phyloP scores from a whole-genome alignment of 805 yeast genomes.

The Lachancea sp. region DNA sequence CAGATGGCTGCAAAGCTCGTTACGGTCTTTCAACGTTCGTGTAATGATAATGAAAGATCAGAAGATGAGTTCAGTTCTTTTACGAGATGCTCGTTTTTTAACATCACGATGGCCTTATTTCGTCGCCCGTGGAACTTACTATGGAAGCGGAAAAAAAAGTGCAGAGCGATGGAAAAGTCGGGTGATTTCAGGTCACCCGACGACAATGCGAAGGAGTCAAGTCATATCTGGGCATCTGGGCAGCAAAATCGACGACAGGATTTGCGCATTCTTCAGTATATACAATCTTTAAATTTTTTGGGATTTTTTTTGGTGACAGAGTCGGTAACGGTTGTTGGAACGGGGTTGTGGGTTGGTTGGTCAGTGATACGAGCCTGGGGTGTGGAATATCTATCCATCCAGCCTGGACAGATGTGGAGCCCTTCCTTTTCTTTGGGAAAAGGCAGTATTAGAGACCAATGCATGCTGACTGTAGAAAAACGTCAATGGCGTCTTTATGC shows the following conservation, averaged over 20 bases:
- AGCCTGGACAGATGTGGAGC: too few relatives aligned
- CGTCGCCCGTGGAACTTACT: neutral
- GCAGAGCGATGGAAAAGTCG: neutral
- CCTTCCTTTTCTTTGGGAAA: too few relatives aligned
- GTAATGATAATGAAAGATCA: neutral
- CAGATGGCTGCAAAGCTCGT: neutral
- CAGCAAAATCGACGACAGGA: neutral
- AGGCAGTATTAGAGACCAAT: too few relatives aligned
- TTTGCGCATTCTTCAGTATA: neutral
- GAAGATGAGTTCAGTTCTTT: neutral
- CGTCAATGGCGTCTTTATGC: too few relatives aligned
- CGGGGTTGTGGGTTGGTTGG: too few relatives aligned
- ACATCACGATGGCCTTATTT: neutral
- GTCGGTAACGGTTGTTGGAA: too few relatives aligned
- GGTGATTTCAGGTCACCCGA: neutral
- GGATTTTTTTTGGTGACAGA: neutral
- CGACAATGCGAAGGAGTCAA: neutral
- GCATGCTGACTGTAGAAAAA: too few relatives aligned
- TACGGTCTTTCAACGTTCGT: neutral
- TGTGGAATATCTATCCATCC: too few relatives aligned
- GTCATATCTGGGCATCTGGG: too few relatives aligned
- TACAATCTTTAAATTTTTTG: neutral
- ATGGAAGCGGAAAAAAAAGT: neutral
- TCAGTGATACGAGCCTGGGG: too few relatives aligned
- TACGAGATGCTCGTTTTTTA: conserved; percentile 1